Evolutionary conservation across 140 eudicot species (phyloP), one percentile per base, ranked within the genome.

Genomic region (Bidens hawaiensis): DNA sequence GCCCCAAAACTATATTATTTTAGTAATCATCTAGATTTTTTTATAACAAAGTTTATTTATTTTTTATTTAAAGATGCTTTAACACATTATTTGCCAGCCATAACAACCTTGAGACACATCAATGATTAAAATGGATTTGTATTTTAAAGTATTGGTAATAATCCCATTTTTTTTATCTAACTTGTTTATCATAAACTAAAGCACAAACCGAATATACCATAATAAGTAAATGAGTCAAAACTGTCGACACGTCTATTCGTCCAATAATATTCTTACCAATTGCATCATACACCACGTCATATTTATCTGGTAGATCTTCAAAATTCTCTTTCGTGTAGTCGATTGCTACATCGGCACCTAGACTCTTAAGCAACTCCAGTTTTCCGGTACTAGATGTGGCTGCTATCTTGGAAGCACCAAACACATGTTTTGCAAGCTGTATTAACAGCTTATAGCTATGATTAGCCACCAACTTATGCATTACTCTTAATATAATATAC

Each of bases 291-390:
- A 90, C 94, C 15, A 83, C 85, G 25, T 90, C 94, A 42, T 70
- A 90, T 62, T 90, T 86, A 49, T 90, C 95, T 0, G 85, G 87
- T 4, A 90, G 78, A 24, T 83, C 95, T 80, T 86, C 94, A 22
- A 90, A 83, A 46, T 90, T 90, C 68, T 75, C 84, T 71, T 86
- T 83, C 25, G 95, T 83, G 82, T 90, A 90, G 69, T 90, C 97
- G 27, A 90, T 90, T 18, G 94, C 90, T 15, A 86, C 63, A 78
- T 90, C 97, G 17, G 83, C 94, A 3, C 97, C 95, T 51, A 90
- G 75, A 66, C 87, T 90, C 71, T 75, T 86, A 23, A 90, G 71
- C 43, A 90, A 52, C 31, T 90, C 97, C 41, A 83, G 48, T 58
- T 90, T 86, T 24, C 81, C 80, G 0, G 95, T 83, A 62, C 97